Evolutionary conservation across 2,329 filamentous ascomycete species (phyloP).

Genomic region (Hymenoscyphus repandus): DNA sequence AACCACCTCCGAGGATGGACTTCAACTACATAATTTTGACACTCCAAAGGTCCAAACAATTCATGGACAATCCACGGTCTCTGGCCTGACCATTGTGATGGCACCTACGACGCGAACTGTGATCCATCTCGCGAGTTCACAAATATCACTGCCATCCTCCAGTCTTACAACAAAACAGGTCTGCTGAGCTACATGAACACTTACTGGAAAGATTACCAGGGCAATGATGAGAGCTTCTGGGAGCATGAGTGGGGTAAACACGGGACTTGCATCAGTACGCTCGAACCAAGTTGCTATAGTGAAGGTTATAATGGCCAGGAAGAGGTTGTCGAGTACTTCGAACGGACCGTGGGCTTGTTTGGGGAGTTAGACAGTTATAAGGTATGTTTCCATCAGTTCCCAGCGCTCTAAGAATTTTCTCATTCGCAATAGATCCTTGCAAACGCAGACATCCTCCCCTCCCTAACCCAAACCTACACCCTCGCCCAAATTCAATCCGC

Average conservation of each 20-base stretch:
- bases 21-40: not conserved
- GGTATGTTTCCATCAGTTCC: not conserved
- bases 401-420: not conserved
- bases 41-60: conserved; percentile 51
- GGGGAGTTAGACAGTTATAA: conserved; percentile 33
- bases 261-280: conserved; percentile 66
- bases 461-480: conserved; percentile 35
- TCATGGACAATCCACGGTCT: conserved; percentile 71
- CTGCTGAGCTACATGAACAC: conserved; percentile 59
- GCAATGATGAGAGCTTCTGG: conserved; percentile 59
- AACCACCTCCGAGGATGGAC: not conserved
- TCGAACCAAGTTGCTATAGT: conserved; percentile 60
- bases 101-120: conserved; percentile 61
- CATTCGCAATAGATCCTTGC: conserved; percentile 40
- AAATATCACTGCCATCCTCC: conserved; percentile 9
- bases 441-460: conserved; percentile 49
- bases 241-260: conserved; percentile 73
- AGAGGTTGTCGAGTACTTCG: conserved; percentile 65
- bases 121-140: conserved; percentile 51
- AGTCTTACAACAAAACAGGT: not conserved
- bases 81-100: conserved; percentile 60
- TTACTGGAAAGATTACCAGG: conserved; percentile 65
- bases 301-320: conserved; percentile 36
- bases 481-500: conserved; percentile 37
- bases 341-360: conserved; percentile 58